Base-by-base conservation (phyloP, 169 alveolate genomes). In the Plasmodium ovale region DNA sequence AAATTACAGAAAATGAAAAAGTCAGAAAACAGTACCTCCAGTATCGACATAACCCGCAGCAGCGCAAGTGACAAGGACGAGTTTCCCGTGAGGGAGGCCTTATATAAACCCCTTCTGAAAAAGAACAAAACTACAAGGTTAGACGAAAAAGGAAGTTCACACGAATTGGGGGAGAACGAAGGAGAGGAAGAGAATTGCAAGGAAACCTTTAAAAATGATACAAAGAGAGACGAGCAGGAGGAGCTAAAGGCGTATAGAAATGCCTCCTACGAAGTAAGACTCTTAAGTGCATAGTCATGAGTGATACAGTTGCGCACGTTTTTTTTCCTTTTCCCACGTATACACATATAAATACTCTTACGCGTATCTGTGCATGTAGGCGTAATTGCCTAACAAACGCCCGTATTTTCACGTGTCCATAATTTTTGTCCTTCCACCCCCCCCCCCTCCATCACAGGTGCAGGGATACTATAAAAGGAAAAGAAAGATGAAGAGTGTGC, bases 231-330 rank as follows among this genome's bases (percentile, higher is more conserved):
- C 31, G 42, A 35, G 25, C 2, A 27, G 9, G 82, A 79, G 7
- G 84, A 79, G 14, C 29, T 79, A 60, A 64, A 79, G 27, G 60
- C 68, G 37, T 79, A 79, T 47, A 79, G 31, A 10, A 19, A 79
- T 69, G 89, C 89, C 21, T 79, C 89, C n/a, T 79, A 79, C 49
- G 89, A 79, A 27, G 89, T 79, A 70, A 74, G 59, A 47, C 14
- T 19, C 0, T 33, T 10, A 39, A 21, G 44, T 27, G 14, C 39
- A n/a, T 53, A 5, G 29, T 49, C 35, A n/a, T n/a, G n/a, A n/a
- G n/a, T n/a, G n/a, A n/a, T n/a, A n/a, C n/a, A n/a, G n/a, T n/a
- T n/a, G n/a, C n/a, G n/a, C 2, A 21, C 14, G 5, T 60, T 29
- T 62, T 2, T 29, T 31, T 62, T 5, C 9, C 2, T 42, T 39